phyloP scores from a whole-genome alignment of 345 rosid species.

The Arabidopsis thaliana region TAIR10.1 NC_003071.7:5708501-5709000 shows the following conservation, averaged over 20 bases:
- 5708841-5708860: slow-evolving; percentile 35
- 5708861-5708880: slow-evolving; percentile 42
- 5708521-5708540: slow-evolving; percentile 50
- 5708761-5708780: slow-evolving; percentile 46
- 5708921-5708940: background rate
- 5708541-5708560: slow-evolving; percentile 29
- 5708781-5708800: slow-evolving; percentile 79
- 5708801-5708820: slow-evolving; percentile 80
- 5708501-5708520: slow-evolving; percentile 50
- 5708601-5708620: slow-evolving; percentile 46
- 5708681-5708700: slow-evolving; percentile 65
- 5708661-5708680: slow-evolving; percentile 85
- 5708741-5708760: slow-evolving; percentile 40
- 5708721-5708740: slow-evolving; percentile 44
- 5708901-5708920: slow-evolving; percentile 15
- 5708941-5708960: background rate
- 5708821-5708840: slow-evolving; percentile 65
- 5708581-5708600: slow-evolving; percentile 43
- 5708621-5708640: slow-evolving; percentile 94
- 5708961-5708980: background rate
- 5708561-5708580: slow-evolving; percentile 35
- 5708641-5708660: slow-evolving; percentile 92
- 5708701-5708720: slow-evolving; percentile 72
- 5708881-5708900: slow-evolving; percentile 44
- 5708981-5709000: background rate